Percentiles rank a stretch among this genome's conserved stretches.
These are phyloP conservation scores for Nakaseomyces nivariensis DNA, from an alignment of 1,139 yeast genomes.

Conservation along the genomic window DNA sequence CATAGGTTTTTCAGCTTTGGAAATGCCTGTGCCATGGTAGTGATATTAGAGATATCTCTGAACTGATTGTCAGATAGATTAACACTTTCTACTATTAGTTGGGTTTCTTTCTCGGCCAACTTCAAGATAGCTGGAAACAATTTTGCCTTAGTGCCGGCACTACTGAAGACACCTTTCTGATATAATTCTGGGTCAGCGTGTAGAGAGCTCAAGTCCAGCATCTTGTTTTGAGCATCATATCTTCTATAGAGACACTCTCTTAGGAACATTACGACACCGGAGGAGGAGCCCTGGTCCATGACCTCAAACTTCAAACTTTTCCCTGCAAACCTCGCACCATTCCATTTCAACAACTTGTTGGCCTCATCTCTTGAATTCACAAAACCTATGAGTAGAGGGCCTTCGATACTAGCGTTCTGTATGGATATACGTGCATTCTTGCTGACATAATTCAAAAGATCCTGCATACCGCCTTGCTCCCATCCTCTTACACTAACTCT, in stretches of 20 bases:
- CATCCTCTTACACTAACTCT: constrained; percentile 48
- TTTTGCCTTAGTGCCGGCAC: constrained; percentile 52
- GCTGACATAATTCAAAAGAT: constrained; percentile 56
- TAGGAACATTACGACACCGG: constrained; percentile 51
- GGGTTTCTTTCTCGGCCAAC: constrained; percentile 45
- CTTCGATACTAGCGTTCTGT: constrained; percentile 38
- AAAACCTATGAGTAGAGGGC: constrained; percentile 43
- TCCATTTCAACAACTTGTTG: constrained; percentile 47
- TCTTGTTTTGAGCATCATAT: constrained; percentile 51
- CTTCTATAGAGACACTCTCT: constrained; percentile 53
- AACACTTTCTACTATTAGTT: constrained; percentile 53
- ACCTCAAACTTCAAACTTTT: constrained; percentile 48
- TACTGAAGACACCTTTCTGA: constrained; percentile 56
- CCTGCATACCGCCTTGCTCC: constrained; percentile 69
- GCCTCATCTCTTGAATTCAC: constrained; percentile 52
- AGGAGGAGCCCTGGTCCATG: constrained; percentile 17
- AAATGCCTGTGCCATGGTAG: constrained; percentile 61
- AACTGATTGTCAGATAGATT: constrained; percentile 66
- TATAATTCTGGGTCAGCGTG: constrained; percentile 54
- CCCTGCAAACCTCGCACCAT: constrained; percentile 79
- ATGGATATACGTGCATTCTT: constrained; percentile 56
- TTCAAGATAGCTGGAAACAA: constrained; percentile 90
- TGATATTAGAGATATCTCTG: constrained; percentile 50
- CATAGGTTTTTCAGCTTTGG: constrained; percentile 74
- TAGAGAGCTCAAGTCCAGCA: constrained; percentile 65